Evolutionary conservation across 164 flowering plant genomes (phyloP), one percentile per base, ranked within the genome.

Genomic region (Berberis thunbergii): DNA sequence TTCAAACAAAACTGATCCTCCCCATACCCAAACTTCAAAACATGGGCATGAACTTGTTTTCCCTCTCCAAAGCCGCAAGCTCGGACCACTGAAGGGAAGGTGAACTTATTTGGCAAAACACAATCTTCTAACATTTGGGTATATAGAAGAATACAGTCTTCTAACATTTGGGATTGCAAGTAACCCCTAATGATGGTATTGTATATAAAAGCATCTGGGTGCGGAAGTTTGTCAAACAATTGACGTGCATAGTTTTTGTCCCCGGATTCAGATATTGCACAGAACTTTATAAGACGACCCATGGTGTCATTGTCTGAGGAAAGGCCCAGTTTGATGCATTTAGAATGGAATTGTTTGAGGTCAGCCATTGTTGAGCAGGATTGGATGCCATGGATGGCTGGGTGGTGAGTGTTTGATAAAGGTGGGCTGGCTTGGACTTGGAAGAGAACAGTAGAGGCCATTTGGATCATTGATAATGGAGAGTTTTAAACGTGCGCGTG

Each of bases 1-100:
- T 84, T 86, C 65, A 50, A 41, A 26, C 26, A 41, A 59, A 66
- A 58, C 63, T n/a, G 3, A 66, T 66, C 69, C 7, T 50, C 69
- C 13, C 39, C 48, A n/a, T 58, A 66, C 49, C 63, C 69, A 43
- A 66, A 57, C 39, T 66, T 66, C 48, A 66, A 49, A 49, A 66
- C 57, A 66, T 66, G 69, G 46, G 69, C 69, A 66, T 66, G 69
- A 2, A 66, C 41, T 44, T 59, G 69, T 59, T 50, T 50, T 9
- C 57, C 62, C 38, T 58, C 26, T 26, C 48, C 56, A 4, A 38
- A 6, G 2, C 63, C 58, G 50, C 69, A 66, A 58, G 57, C 57
- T 59, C 49, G 58, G 2, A 66, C 46, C 1, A 66, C 49, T 13
- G 56, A 38, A 1, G 69, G 69, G 62, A 49, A 66, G 38, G 69